phyloP scores from a whole-genome alignment of 2,329 filamentous ascomycete species.

The Hypoxylon sp. region DNA sequence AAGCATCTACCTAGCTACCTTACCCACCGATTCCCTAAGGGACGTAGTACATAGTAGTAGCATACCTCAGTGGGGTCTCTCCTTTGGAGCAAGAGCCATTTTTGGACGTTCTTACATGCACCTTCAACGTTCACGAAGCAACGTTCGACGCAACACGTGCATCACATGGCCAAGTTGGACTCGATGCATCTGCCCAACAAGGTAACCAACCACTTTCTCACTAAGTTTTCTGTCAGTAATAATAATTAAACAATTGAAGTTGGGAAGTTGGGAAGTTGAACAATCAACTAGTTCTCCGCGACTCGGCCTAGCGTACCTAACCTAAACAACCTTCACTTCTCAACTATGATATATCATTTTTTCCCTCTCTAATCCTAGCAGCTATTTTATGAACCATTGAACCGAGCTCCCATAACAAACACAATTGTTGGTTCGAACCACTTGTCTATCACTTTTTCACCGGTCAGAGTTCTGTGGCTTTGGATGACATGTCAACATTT shows the following conservation, averaged over 20 bases:
- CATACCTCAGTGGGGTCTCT: conserved; percentile 21
- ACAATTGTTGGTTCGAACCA: conserved; percentile 15
- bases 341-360: conserved; percentile 35
- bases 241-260: too few species aligned
- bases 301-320: too few species aligned
- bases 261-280: too few species aligned
- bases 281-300: too few species aligned
- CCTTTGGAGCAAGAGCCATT: conserved; percentile 30
- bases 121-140: neutral
- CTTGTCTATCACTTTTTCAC: conserved; percentile 13
- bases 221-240: too few species aligned
- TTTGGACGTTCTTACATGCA: conserved; percentile 23
- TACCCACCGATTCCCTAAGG: conserved; percentile 25
- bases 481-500: conserved; percentile 26
- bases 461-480: conserved; percentile 23
- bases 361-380: conserved; percentile 33
- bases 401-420: conserved; percentile 17
- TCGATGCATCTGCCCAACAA: conserved; percentile 13
- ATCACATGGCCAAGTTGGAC: conserved; percentile 11
- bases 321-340: conserved; percentile 28
- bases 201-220: conserved; percentile 4
- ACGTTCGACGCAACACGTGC: neutral
- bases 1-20: conserved; percentile 12
- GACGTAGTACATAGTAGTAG: neutral
- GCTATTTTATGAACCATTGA: conserved; percentile 24